Conservation (phyloP, 306 rosid genomes). For the Citrullus colocynthis region DNA sequence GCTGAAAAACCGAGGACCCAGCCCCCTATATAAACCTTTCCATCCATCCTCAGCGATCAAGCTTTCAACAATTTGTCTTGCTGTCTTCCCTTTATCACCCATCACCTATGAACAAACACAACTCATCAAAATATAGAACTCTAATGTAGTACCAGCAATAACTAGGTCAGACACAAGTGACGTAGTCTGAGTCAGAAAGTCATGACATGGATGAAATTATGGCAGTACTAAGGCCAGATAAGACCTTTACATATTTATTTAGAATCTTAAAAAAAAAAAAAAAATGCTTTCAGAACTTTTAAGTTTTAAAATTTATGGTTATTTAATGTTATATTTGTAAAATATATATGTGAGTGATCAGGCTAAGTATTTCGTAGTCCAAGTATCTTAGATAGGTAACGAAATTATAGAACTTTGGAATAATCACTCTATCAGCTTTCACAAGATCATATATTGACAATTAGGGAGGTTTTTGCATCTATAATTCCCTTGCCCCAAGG, state of each 20-base stretch:
- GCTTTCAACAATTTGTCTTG: slow-evolving; percentile 61
- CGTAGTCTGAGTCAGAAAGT: neutral
- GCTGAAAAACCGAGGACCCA: slow-evolving; percentile 94
- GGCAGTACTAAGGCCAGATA: neutral
- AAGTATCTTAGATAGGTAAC: neutral
- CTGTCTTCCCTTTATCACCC: slow-evolving; percentile 50
- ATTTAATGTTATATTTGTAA: too few species aligned
- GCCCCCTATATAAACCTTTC: slow-evolving; percentile 81
- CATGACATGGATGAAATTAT: neutral
- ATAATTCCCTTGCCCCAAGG: neutral
- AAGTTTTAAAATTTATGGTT: too few species aligned
- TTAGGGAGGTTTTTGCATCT: neutral
- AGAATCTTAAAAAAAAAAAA: neutral
- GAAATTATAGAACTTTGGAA: neutral
- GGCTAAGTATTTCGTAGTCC: neutral
- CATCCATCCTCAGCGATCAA: slow-evolving; percentile 76
- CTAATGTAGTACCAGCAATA: neutral
- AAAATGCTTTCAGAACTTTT: neutral
- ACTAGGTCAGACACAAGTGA: neutral
- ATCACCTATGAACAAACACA: slow-evolving; percentile 37
- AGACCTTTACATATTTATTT: neutral
- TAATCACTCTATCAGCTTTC: neutral
- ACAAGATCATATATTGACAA: neutral
- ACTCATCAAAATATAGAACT: slow-evolving; percentile 9
- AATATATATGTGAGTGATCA: neutral